phyloP scores from a whole-genome alignment of 2,329 filamentous ascomycete species.

The Daldinia sp. region DNA sequence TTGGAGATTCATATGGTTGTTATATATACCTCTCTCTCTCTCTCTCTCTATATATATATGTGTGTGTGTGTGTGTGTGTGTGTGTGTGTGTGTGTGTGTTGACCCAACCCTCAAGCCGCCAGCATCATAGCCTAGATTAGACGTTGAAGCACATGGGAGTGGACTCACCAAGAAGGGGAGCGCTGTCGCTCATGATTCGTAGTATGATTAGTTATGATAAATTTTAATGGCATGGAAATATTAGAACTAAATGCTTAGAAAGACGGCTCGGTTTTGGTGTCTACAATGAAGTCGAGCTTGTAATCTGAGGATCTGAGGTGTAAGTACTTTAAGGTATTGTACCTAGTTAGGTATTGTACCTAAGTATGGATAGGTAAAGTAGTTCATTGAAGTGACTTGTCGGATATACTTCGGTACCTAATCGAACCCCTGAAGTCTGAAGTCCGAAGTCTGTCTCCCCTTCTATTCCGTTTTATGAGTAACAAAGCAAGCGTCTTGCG shows the following conservation, averaged over 20 bases:
- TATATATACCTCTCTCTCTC: too few species aligned
- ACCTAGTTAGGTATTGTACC: too few species aligned
- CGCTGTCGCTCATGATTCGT: slow-evolving; percentile 34
- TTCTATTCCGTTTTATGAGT: neutral
- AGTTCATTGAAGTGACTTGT: neutral
- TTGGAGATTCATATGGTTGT: neutral
- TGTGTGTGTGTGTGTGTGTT: too few species aligned
- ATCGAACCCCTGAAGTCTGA: slow-evolving; percentile 8
- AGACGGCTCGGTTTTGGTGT: neutral
- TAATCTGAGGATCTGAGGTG: neutral
- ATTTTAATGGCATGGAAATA: neutral
- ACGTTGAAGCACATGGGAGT: neutral
- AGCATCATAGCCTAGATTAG: slow-evolving; percentile 14
- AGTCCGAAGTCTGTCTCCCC: neutral
- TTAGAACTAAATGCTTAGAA: neutral
- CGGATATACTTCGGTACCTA: slow-evolving; percentile 32
- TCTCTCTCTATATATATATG: too few species aligned
- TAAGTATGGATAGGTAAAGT: neutral
- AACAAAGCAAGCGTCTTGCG: neutral
- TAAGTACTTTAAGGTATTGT: too few species aligned
- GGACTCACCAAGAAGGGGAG: slow-evolving; percentile 40
- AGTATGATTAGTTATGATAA: neutral
- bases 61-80: too few species aligned
- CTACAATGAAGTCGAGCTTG: slow-evolving; percentile 5
- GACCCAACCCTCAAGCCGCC: neutral